phyloP scores from a whole-genome alignment of 179 eudicot species.

The Silene coronaria region DNA sequence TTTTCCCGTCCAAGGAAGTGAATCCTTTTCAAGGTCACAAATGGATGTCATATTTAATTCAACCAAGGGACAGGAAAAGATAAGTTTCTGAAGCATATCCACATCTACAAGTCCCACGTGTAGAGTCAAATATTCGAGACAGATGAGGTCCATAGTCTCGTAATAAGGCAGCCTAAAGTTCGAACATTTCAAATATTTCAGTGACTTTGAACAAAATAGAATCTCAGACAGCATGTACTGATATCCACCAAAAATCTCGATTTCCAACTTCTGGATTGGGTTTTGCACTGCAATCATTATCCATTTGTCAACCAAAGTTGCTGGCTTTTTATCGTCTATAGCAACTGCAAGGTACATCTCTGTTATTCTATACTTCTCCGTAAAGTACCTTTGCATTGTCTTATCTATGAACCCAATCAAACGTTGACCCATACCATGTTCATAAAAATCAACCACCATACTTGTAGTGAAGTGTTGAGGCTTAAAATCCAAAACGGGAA shows the following conservation, averaged over 20 bases:
- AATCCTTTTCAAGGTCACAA: not conserved
- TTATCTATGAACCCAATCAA: constrained; percentile 7
- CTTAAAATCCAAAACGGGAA: not conserved
- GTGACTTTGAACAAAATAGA: not conserved
- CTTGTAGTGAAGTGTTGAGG: too few species aligned
- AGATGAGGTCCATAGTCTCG: not conserved
- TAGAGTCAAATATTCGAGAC: not conserved
- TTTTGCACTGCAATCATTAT: constrained; percentile 7
- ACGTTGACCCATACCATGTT: too few species aligned
- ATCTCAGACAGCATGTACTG: not conserved
- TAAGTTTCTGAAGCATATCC: not conserved
- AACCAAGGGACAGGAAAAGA: not conserved
- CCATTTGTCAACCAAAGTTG: constrained; percentile 4
- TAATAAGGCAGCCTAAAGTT: not conserved
- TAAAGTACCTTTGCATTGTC: constrained; percentile 8
- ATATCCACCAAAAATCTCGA: not conserved
- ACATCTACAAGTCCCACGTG: not conserved
- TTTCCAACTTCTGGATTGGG: not conserved
- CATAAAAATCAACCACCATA: too few species aligned
- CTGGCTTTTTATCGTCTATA: not conserved
- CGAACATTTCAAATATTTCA: not conserved
- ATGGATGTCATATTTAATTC: not conserved
- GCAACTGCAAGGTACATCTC: not conserved
- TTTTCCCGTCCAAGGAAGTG: not conserved
- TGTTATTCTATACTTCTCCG: not conserved